phyloP scores from a whole-genome alignment of 768 basidiomycete species.

The Rhodosporidiobolus sp. region DNA sequence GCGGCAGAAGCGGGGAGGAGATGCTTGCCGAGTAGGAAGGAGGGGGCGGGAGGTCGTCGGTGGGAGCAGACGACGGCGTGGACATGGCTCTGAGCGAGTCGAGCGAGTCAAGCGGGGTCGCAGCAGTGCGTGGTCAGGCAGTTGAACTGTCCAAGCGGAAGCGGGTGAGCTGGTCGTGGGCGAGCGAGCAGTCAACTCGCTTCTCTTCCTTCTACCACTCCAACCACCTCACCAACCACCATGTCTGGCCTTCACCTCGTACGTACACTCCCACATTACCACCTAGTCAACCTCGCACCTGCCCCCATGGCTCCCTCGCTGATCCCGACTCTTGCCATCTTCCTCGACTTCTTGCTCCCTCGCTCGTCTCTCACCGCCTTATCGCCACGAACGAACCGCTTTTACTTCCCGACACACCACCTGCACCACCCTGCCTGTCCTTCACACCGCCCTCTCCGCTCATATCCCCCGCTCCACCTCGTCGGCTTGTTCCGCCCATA shows the following conservation, averaged over 20 bases:
- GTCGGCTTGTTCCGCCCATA: too few relatives aligned
- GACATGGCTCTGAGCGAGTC: too few relatives aligned
- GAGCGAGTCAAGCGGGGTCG: too few relatives aligned
- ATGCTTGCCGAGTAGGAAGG: conserved; percentile 1
- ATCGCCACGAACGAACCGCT: neutral
- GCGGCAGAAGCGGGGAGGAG: neutral
- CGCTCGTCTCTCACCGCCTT: neutral
- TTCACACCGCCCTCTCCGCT: too few relatives aligned
- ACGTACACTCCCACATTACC: neutral
- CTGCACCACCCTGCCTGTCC: too few relatives aligned
- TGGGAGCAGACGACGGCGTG: neutral
- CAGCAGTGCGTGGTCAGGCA: too few relatives aligned
- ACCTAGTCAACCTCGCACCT: fast-evolving
- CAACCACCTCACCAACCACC: neutral
- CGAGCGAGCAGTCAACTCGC: too few relatives aligned
- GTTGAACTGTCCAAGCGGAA: too few relatives aligned
- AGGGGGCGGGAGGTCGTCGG: neutral
- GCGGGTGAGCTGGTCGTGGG: too few relatives aligned
- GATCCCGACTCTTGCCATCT: neutral
- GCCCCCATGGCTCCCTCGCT: neutral
- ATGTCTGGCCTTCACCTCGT: conserved; percentile 20
- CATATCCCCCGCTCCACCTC: conserved; percentile 48
- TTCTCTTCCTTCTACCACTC: too few relatives aligned
- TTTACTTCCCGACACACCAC: neutral
- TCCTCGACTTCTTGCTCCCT: neutral